phyloP scores from a whole-genome alignment of 2,329 filamentous ascomycete genomes.

The Drechslera avenae region DNA sequence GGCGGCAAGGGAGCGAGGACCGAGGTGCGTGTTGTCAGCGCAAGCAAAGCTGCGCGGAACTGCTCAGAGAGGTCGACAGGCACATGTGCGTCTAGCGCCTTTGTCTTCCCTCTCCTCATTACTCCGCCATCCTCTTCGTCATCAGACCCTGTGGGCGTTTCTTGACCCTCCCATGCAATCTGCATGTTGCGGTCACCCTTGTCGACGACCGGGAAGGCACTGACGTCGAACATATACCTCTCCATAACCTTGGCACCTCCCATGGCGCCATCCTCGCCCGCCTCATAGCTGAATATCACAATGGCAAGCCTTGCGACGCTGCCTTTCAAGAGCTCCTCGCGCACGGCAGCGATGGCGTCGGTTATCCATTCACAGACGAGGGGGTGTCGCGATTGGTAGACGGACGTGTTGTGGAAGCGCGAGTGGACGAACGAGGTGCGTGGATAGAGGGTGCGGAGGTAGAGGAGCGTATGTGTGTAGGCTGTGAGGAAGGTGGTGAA shows the following conservation, averaged over 20 bases:
- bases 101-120: slow-evolving; percentile 13
- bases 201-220: slow-evolving; percentile 58
- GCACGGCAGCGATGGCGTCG: slow-evolving; percentile 76
- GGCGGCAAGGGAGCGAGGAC: slow-evolving; percentile 63
- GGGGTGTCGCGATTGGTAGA: slow-evolving; percentile 85
- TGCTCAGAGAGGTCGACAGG: slow-evolving; percentile 71
- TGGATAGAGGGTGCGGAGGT: slow-evolving; percentile 81
- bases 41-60: slow-evolving; percentile 69
- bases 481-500: slow-evolving; percentile 83
- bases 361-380: slow-evolving; percentile 84
- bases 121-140: slow-evolving; percentile 13
- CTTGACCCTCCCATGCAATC: slow-evolving; percentile 49
- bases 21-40: slow-evolving; percentile 65
- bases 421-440: slow-evolving; percentile 75
- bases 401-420: slow-evolving; percentile 80
- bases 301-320: slow-evolving; percentile 61
- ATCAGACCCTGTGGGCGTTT: slow-evolving; percentile 3
- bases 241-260: slow-evolving; percentile 59
- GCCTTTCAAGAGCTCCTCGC: slow-evolving; percentile 67
- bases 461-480: slow-evolving; percentile 84
- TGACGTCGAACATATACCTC: slow-evolving; percentile 66
- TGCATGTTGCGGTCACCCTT: slow-evolving; percentile 56
- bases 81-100: slow-evolving; percentile 27
- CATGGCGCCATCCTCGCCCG: neutral
- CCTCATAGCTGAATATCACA: slow-evolving; percentile 58